A percentile compares a stretch with the other conserved stretches of the same genome.
phyloP scores from a whole-genome alignment of 2,329 filamentous ascomycete species.

The Fusarium succisae region DNA sequence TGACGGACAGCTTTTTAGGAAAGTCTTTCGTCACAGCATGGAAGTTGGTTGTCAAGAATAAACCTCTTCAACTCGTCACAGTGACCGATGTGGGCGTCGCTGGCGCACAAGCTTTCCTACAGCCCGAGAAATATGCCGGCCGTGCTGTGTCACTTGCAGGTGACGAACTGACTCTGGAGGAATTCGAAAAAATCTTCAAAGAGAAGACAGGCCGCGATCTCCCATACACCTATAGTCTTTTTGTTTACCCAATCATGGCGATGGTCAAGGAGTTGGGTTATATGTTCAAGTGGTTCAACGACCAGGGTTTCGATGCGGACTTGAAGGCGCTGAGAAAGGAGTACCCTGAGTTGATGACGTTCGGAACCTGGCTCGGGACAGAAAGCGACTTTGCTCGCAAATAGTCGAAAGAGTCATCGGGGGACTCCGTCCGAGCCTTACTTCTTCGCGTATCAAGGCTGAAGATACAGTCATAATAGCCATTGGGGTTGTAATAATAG shows the following conservation, averaged over 20 bases:
- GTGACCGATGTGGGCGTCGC: slow-evolving; percentile 4
- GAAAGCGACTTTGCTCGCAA: slow-evolving; percentile 17
- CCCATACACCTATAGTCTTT: slow-evolving; percentile 3
- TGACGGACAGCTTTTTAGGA: slow-evolving; percentile 44
- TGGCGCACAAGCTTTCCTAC: slow-evolving; percentile 9
- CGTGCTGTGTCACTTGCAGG: slow-evolving; percentile 8
- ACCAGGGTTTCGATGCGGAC: slow-evolving; percentile 10
- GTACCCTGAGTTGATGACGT: slow-evolving; percentile 1
- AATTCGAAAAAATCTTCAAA: background rate
- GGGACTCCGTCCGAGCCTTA: background rate
- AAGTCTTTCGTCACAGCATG: slow-evolving; percentile 48
- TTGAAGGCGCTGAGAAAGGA: slow-evolving; percentile 9
- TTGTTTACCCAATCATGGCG: slow-evolving; percentile 17
- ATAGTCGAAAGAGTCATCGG: background rate
- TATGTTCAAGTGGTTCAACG: slow-evolving; percentile 24
- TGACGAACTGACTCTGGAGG: slow-evolving; percentile 5
- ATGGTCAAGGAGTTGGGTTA: slow-evolving; percentile 21
- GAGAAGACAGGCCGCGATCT: slow-evolving; percentile 5
- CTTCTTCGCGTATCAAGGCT: background rate
- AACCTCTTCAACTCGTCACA: slow-evolving; percentile 28
- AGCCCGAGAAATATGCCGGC: slow-evolving; percentile 4
- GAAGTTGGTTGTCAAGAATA: slow-evolving; percentile 43
- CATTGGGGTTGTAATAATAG: background rate
- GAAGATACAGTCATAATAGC: background rate
- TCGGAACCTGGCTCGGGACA: slow-evolving; percentile 6